phyloP scores from a whole-genome alignment of 306 rosid species.

The Prunus padus region DNA sequence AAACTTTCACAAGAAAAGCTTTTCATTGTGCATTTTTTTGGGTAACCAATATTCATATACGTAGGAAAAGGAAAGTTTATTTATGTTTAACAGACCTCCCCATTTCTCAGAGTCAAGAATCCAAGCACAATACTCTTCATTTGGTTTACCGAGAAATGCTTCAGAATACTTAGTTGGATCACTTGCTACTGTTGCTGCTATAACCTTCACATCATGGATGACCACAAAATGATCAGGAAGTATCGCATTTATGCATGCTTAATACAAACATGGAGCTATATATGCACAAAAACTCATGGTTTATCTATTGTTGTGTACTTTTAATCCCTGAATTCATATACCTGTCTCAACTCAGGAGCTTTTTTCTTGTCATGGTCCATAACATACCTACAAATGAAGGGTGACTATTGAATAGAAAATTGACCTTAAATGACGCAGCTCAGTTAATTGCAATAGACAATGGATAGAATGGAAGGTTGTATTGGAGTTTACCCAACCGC shows the following conservation, averaged over 20 bases:
- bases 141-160: conserved; percentile 92
- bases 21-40: neutral
- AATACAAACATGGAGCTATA: neutral
- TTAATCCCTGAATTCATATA: neutral
- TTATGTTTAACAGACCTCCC: conserved; percentile 74
- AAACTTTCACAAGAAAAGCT: neutral
- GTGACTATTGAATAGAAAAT: neutral
- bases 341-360: conserved; percentile 92
- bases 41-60: neutral
- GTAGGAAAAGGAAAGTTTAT: neutral
- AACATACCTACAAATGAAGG: conserved; percentile 57
- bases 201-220: conserved; percentile 52
- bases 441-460: conserved; percentile 5
- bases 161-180: conserved; percentile 74
- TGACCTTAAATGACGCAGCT: neutral
- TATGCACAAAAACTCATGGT: neutral
- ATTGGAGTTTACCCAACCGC: conserved; percentile 78
- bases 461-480: neutral
- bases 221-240: neutral
- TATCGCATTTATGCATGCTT: neutral
- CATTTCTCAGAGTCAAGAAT: conserved; percentile 89
- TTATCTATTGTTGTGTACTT: neutral
- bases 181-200: conserved; percentile 90
- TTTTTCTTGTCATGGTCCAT: conserved; percentile 81
- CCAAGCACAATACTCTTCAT: conserved; percentile 85